Evolutionary conservation across 306 rosid species (phyloP).

Genomic region (Quercus parvula): DNA sequence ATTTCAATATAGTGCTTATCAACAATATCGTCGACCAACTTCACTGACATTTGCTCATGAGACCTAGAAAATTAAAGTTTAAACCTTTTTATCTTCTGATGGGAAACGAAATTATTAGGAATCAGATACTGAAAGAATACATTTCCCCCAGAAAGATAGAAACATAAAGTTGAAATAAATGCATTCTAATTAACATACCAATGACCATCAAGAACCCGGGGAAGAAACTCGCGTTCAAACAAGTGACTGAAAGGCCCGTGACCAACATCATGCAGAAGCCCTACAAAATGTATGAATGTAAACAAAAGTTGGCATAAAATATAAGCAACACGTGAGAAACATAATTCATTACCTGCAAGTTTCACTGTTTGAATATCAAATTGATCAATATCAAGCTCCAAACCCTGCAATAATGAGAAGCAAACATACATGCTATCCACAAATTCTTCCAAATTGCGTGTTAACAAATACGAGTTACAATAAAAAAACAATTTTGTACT

Average conservation of each 20-base stretch:
- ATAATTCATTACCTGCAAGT: slow-evolving; percentile 69
- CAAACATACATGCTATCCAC: neutral
- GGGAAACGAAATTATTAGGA: neutral
- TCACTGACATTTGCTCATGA: slow-evolving; percentile 85
- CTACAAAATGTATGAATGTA: slow-evolving; percentile 32
- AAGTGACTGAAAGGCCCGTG: slow-evolving; percentile 98
- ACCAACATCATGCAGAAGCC: slow-evolving; percentile 95
- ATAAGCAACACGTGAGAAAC: neutral
- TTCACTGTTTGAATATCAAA: slow-evolving; percentile 88
- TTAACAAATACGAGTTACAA: slow-evolving; percentile 4
- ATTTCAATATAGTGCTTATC: slow-evolving; percentile 75
- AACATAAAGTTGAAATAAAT: neutral
- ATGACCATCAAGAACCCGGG: slow-evolving; percentile 52
- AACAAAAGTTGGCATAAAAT: slow-evolving; percentile 1
- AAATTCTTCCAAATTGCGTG: neutral
- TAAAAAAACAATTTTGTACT: slow-evolving; percentile 31
- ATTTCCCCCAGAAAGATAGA: neutral
- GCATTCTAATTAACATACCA: slow-evolving; percentile 41
- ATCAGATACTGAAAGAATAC: neutral
- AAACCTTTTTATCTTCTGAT: neutral
- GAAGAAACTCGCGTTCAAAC: slow-evolving; percentile 87
- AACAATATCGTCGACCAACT: slow-evolving; percentile 78
- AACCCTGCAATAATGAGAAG: slow-evolving; percentile 56
- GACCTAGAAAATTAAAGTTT: slow-evolving; percentile 43
- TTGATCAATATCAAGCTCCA: slow-evolving; percentile 73